These are phyloP conservation scores for Gyromitra esculenta DNA, from an alignment of 2,329 filamentous ascomycete species.

Conservation along the genomic window DNA sequence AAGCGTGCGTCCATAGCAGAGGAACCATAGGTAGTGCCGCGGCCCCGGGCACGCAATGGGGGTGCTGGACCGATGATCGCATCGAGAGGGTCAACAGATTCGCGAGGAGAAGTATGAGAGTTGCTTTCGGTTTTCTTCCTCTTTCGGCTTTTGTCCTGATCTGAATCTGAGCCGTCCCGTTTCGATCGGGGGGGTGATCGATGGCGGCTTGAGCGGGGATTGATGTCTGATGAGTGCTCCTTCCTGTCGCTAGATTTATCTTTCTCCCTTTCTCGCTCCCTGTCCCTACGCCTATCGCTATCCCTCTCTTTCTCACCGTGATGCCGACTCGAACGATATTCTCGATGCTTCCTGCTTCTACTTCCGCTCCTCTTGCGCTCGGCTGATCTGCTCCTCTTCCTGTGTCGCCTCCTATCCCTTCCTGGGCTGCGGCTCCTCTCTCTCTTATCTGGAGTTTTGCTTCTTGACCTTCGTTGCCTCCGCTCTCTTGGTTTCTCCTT, in stretches of 20 bases:
- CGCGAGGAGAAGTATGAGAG: not conserved
- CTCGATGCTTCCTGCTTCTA: conserved; percentile 51
- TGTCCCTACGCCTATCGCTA: conserved; percentile 42
- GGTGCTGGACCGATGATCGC: conserved; percentile 80
- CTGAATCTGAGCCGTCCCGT: conserved; percentile 14
- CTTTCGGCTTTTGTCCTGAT: conserved; percentile 43
- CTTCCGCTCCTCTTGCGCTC: conserved; percentile 40
- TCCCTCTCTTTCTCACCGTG: conserved; percentile 41
- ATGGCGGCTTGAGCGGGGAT: conserved; percentile 23
- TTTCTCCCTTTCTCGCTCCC: conserved; percentile 22
- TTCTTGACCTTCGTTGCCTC: conserved; percentile 23
- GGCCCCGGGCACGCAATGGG: conserved; percentile 70
- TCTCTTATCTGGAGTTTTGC: conserved; percentile 46
- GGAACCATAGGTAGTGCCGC: conserved; percentile 69
- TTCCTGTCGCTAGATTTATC: conserved; percentile 27
- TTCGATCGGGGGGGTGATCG: conserved; percentile 34
- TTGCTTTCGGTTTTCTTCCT: conserved; percentile 24
- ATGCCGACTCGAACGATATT: conserved; percentile 55
- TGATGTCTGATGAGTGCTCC: conserved; percentile 34
- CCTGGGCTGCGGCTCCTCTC: conserved; percentile 56
- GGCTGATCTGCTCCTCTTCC: conserved; percentile 16
- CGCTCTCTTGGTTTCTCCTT: conserved; percentile 29
- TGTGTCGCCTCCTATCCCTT: conserved; percentile 54
- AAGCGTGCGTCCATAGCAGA: conserved; percentile 85
- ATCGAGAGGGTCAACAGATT: conserved; percentile 75